phyloP scores from a whole-genome alignment of 306 rosid species.

The Quercus bicolor region DNA sequence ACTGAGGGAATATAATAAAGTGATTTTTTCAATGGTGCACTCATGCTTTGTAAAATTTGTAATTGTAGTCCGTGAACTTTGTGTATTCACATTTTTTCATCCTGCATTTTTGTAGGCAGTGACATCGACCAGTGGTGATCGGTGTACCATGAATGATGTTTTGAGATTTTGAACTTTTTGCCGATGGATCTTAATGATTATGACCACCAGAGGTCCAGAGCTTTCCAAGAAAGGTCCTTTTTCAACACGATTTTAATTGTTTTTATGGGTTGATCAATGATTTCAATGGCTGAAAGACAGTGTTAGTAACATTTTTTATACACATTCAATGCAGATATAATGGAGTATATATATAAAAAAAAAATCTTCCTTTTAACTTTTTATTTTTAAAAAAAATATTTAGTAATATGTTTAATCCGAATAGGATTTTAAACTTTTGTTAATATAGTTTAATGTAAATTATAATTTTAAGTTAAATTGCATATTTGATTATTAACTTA shows the following conservation, averaged over 20 bases:
- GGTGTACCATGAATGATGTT: not conserved
- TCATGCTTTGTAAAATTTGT: slow-evolving; percentile 10
- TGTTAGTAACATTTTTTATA: no score
- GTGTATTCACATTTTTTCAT: not conserved
- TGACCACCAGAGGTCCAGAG: not conserved
- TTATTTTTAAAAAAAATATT: no score
- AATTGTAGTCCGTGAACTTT: not conserved
- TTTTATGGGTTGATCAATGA: not conserved
- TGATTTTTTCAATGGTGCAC: slow-evolving; percentile 31
- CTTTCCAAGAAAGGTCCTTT: not conserved
- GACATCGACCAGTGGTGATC: not conserved
- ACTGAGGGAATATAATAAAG: slow-evolving; percentile 41
- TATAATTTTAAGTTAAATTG: no score
- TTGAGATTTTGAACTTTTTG: not conserved
- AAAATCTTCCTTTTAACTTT: no score
- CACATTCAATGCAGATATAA: no score
- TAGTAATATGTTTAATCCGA: no score
- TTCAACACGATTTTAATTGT: no score
- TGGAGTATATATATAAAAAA: no score
- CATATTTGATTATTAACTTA: no score
- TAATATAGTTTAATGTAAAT: no score
- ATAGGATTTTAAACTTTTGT: no score
- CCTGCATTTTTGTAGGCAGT: not conserved
- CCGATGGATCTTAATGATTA: not conserved
- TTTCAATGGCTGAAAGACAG: no score